Evolutionary conservation across 2,329 filamentous ascomycete genomes (phyloP), one percentile per base, ranked within the genome.

Genomic region (Neonectria hederae): DNA sequence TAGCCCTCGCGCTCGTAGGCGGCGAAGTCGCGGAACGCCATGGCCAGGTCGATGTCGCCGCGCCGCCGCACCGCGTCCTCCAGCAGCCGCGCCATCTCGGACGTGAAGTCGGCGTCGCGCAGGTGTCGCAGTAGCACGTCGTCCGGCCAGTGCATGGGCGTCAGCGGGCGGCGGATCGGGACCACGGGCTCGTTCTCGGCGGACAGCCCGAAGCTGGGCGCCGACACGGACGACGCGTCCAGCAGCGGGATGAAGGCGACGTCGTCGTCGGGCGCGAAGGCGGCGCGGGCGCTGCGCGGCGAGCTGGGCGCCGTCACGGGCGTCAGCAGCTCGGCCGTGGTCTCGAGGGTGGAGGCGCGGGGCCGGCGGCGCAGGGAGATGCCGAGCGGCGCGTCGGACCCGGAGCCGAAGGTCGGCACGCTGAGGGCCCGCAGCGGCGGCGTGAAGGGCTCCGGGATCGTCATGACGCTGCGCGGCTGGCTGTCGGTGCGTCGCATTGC

Each of bases 41-140:
- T 60, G 2, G 71, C 61, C 22, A 70, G 61, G 21, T 80, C 75
- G 8, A 81, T 73, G 10, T 81, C 79, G 9, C 69, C 54, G 10
- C 74, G 70, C 7, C 75, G 74, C 54, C 76, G 76, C 52, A 79
- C 73, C 2, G 76, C 75, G 13, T 82, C 77, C 5, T 78, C 75
- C 13, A 83, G 74, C 7, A 80, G 77, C 10, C 75, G 72, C 3
- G 78, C 75, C 49, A 79, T 79, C 19, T 79, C 77, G 10, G 75
- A 73, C 11, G 80, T 77, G 55, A 86, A 83, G 3, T 83, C 76
- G 24, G 79, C 72, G 11, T 77, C 75, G 26, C 81, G 72, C 11
- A 83, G 71, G 59, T 81, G 80, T 19, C 76, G 74, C 10, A 85
- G 78, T 7, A 86, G 76, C 32, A 78, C 73, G 7, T 76, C 75